Base-by-base conservation (phyloP, 2,329 filamentous ascomycete genomes). In the Sclerotinia borealis region DNA sequence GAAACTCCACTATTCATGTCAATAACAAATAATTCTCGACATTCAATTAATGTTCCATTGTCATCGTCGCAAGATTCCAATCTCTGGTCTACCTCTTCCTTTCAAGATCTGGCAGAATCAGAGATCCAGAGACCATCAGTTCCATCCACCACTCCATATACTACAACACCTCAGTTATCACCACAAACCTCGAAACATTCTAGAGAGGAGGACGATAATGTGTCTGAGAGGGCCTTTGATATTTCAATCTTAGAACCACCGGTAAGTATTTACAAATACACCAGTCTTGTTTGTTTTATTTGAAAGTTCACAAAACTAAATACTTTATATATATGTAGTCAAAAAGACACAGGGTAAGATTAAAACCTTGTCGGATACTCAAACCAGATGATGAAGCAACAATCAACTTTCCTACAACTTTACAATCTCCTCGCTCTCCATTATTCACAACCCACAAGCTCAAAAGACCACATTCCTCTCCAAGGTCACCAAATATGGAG, bases 401-500 rank as follows among this genome's bases (percentile, higher is more conserved):
- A 37, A 60, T 60, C 51, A 67, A 66, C 51, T 37, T 47, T 41
- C 48, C 62, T 55, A 6, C 37, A 37, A 55, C 55, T 10, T 27
- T 39, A 45, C 43, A 36, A 17, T 62, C 63, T 11, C 79, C 79
- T 4, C 75, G 75, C 1, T 82, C 79, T 50, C 80, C 82, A 3
- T 75, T 83, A 9, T 83, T 83, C 77, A 82, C 83, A 71, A 81
- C 80, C 39, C 75, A 81, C 65, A 77, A 73, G 55, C 62, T 71
- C n/a, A 75, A 70, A 68, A 43, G 74, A 79, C 9, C 81, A 80
- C 11, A 71, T 72, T 39, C 75, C 83, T 49, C 80, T 80, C 71
- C 76, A n/a, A 63, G 39, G 6, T 64, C 67, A 36, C 63, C 68
- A 9, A 70, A 55, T 48, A 39, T 66, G n/a, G 66, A 67, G n/a